Evolutionary conservation across 345 rosid species (phyloP).

Genomic region (Eucalyptus globulus): DNA sequence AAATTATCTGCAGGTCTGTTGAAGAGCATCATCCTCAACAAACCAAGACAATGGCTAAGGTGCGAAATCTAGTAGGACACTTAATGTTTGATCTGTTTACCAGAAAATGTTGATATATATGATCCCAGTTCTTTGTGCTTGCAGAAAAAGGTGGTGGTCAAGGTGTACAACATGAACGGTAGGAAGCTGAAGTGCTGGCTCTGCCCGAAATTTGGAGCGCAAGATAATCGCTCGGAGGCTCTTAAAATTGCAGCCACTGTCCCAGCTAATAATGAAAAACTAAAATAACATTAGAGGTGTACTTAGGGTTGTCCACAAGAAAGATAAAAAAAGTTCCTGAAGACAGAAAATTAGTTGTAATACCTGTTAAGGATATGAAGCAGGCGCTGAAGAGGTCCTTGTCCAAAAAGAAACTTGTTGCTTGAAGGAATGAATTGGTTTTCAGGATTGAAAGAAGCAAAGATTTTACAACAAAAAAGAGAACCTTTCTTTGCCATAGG

Average conservation of each 20-base stretch:
- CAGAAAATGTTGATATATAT: neutral
- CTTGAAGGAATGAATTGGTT: neutral
- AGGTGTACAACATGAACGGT: neutral
- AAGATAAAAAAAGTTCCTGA: neutral
- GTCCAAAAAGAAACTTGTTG: neutral
- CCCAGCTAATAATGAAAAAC: neutral
- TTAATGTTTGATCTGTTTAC: neutral
- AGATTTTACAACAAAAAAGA: neutral
- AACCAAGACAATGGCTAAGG: neutral
- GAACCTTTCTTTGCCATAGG: neutral
- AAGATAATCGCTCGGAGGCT: slow-evolving; percentile 4
- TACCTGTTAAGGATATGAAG: neutral
- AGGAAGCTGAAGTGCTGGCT: neutral
- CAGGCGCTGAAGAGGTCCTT: neutral
- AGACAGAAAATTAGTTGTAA: neutral
- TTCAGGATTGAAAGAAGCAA: neutral
- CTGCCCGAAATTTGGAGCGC: neutral
- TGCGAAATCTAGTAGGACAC: neutral
- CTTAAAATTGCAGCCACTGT: neutral
- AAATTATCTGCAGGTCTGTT: neutral
- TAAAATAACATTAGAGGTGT: neutral
- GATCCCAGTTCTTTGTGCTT: neutral
- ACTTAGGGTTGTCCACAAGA: neutral
- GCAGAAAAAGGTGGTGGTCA: slow-evolving; percentile 19
- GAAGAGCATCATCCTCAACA: neutral